Conservation (phyloP, 495 filamentous ascomycete genomes). For the Eremomyces bilateralis region DNA sequence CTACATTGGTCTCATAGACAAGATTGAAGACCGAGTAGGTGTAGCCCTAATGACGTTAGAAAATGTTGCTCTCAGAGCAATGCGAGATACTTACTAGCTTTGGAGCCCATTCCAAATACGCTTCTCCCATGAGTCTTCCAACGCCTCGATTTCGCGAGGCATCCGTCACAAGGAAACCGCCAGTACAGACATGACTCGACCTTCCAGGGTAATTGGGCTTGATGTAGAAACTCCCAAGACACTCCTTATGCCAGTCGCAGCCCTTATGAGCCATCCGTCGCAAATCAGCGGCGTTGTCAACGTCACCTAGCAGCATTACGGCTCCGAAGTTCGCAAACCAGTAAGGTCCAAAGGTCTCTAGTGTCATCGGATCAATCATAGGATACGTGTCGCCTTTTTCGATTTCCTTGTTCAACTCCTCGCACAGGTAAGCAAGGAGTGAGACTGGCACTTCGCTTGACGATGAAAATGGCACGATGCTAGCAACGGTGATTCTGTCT, state of each 20-base stretch:
- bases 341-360: constrained; percentile 60
- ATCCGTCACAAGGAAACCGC: constrained; percentile 82
- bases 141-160: constrained; percentile 76
- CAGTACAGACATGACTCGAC: constrained; percentile 92
- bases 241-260: constrained; percentile 68
- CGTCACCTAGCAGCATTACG: constrained; percentile 75
- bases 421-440: constrained; percentile 57
- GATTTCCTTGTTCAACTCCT: constrained; percentile 84
- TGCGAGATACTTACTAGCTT: constrained; percentile 37
- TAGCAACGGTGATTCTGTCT: constrained; percentile 76
- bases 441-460: constrained; percentile 49
- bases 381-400: constrained; percentile 94
- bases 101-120: constrained; percentile 86
- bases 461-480: constrained; percentile 69
- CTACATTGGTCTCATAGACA: constrained; percentile 93
- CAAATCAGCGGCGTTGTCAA: constrained; percentile 41
- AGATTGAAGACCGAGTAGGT: constrained; percentile 95
- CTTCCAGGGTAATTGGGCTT: constrained; percentile 95
- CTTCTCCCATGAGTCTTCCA: constrained; percentile 81
- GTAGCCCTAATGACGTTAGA: constrained; percentile 38
- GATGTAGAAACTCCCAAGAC: constrained; percentile 88
- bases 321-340: constrained; percentile 95
- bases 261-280: constrained; percentile 29
- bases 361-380: constrained; percentile 58
- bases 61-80: neutral